Percentiles rank a stretch among this genome's conserved stretches.
These are phyloP conservation scores for Penicillium sp. DNA, from an alignment of 2,329 filamentous ascomycete genomes.

Conservation along the genomic window DNA sequence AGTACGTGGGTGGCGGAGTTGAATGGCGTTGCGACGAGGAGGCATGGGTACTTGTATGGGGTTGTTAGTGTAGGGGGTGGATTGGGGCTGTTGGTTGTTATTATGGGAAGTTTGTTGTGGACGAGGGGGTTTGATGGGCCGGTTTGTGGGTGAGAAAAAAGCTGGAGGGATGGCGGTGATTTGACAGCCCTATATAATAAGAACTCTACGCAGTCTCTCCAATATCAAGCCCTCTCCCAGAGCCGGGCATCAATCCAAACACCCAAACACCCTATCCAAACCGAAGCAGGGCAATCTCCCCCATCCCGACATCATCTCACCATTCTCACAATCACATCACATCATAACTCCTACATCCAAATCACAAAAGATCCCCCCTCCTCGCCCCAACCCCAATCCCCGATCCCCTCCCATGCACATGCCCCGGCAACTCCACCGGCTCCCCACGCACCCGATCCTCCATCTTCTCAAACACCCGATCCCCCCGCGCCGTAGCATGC, in stretches of 20 bases:
- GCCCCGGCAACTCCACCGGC: slow-evolving; percentile 20
- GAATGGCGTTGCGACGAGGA: slow-evolving; percentile 51
- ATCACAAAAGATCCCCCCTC: background rate
- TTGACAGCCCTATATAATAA: background rate
- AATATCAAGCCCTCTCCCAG: too few relatives aligned
- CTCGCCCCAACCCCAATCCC: background rate
- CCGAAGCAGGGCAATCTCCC: too few relatives aligned
- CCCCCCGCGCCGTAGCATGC: background rate
- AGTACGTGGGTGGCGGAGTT: slow-evolving; percentile 69
- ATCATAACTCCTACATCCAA: too few relatives aligned
- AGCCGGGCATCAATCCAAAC: too few relatives aligned
- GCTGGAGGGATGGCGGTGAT: background rate
- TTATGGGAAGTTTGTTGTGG: slow-evolving; percentile 62
- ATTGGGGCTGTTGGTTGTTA: slow-evolving; percentile 52
- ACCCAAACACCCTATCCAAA: too few relatives aligned
- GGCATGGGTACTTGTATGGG: slow-evolving; percentile 65
- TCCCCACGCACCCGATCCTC: slow-evolving; percentile 11
- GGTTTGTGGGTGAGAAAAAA: slow-evolving; percentile 31
- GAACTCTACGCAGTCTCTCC: too few relatives aligned
- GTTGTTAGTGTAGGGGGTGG: slow-evolving; percentile 50
- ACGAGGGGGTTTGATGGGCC: slow-evolving; percentile 43
- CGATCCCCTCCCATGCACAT: slow-evolving; percentile 14
- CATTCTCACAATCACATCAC: background rate
- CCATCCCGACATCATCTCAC: too few relatives aligned
- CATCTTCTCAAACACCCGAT: slow-evolving; percentile 32